phyloP scores from a whole-genome alignment of 202 grass and related monocot species.

The Dendrocalamus latiflorus region DNA sequence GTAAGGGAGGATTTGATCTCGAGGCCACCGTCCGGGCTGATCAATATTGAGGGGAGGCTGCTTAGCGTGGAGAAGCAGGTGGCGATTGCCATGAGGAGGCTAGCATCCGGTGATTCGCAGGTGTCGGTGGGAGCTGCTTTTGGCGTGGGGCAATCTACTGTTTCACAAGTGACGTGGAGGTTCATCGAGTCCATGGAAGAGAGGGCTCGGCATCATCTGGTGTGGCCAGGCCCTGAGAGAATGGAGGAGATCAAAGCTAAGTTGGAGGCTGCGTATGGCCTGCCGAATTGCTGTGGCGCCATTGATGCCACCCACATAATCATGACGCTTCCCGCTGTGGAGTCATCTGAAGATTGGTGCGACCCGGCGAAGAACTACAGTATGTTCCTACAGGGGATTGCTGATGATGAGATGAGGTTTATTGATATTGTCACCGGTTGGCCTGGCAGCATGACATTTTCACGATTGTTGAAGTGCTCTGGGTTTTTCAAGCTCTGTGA shows the following conservation, averaged over 20 bases:
- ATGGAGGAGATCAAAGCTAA: slow-evolving; percentile 64
- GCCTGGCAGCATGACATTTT: slow-evolving; percentile 80
- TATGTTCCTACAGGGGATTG: slow-evolving; percentile 89
- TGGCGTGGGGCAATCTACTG: slow-evolving; percentile 90
- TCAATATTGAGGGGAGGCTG: slow-evolving; percentile 97
- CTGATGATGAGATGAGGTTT: slow-evolving; percentile 90
- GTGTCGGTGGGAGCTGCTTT: slow-evolving; percentile 88
- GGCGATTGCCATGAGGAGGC: slow-evolving; percentile 86
- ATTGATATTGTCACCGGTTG: slow-evolving; percentile 90
- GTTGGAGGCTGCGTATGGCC: slow-evolving; percentile 47
- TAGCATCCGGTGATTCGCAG: slow-evolving; percentile 89
- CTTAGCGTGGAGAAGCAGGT: slow-evolving; percentile 98
- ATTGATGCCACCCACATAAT: slow-evolving; percentile 91
- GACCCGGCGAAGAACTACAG: slow-evolving; percentile 86
- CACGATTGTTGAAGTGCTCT: slow-evolving; percentile 70
- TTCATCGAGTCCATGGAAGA: slow-evolving; percentile 98
- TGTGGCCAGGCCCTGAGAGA: slow-evolving; percentile 56
- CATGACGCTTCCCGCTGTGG: slow-evolving; percentile 89
- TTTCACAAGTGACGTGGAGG: slow-evolving; percentile 97
- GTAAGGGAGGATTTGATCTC: slow-evolving; percentile 93
- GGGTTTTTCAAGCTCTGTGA: slow-evolving; percentile 77
- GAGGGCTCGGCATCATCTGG: slow-evolving; percentile 67
- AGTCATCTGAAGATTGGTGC: slow-evolving; percentile 88
- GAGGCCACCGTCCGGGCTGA: slow-evolving; percentile 85
- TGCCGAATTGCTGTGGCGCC: slow-evolving; percentile 87